Conservation (phyloP, 2,329 filamentous ascomycete genomes). For the Penicillium sp. region DNA sequence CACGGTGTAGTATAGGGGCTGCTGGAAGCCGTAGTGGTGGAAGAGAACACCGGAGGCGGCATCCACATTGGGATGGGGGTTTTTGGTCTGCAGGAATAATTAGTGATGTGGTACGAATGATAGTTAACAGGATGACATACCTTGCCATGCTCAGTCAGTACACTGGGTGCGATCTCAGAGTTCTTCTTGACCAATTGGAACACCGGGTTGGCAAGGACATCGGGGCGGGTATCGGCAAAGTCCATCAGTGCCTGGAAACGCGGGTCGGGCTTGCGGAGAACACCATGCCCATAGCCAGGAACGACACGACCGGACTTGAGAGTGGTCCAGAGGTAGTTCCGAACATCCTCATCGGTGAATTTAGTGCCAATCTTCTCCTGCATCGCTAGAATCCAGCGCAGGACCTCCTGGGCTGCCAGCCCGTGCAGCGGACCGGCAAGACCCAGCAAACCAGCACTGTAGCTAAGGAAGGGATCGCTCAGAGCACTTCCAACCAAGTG, state of each 20-base stretch:
- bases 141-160: conserved; percentile 93
- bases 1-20: conserved; percentile 89
- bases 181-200: conserved; percentile 95
- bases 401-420: conserved; percentile 92
- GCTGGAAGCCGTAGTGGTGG: conserved; percentile 96
- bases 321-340: conserved; percentile 86
- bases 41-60: conserved; percentile 91
- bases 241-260: conserved; percentile 97
- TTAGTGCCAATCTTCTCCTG: conserved; percentile 77
- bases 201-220: conserved; percentile 83
- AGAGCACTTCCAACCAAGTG: conserved; percentile 94
- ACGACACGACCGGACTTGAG: conserved; percentile 93
- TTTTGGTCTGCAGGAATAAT: conserved; percentile 66
- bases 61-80: conserved; percentile 97
- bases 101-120: not conserved
- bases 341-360: conserved; percentile 79
- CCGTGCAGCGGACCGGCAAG: conserved; percentile 92
- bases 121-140: conserved; percentile 32
- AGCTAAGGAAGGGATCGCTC: conserved; percentile 92
- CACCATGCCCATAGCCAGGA: conserved; percentile 92
- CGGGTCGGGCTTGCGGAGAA: conserved; percentile 94
- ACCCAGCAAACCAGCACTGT: conserved; percentile 92
- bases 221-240: conserved; percentile 80
- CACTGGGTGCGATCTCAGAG: conserved; percentile 83
- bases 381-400: conserved; percentile 97